Evolutionary conservation across 148 eudicot genomes (phyloP), one percentile per base, ranked within the genome.

Genomic region (Vaccinium vitisidaea): DNA sequence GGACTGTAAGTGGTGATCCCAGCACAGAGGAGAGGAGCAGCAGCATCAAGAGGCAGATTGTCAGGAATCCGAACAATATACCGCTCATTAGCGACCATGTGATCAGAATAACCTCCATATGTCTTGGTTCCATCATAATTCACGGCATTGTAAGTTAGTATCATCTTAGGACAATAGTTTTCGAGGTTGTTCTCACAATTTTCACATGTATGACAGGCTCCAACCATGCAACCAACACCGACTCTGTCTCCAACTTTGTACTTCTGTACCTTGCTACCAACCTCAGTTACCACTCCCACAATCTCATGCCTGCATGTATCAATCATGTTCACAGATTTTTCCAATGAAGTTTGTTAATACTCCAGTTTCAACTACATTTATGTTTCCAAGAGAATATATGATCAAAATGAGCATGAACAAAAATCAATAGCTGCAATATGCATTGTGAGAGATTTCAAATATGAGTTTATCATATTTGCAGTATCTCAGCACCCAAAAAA

Each of bases 101-200:
- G 84, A 61, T 89, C 85, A 14, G 89, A 89, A 74, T 81, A 89
- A 9, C 91, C 91, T 21, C 91, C 91, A 12, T 87, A 77, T 49
- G 91, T 89, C 1, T 36, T n/a, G 56, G 86, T 67, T 80, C 83
- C 83, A 85, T 85, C 86, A 85, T 6, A n/a, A 36, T 85, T 3
- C 8, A 21, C 2, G 32, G 5, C 0, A 19, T 54, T 81, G 71
- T 80, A 80, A 0, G 84, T 80, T 0, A 0, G 56, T 19, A 85
- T 58, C 73, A 18, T 12, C 23, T 65, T 50, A 0, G 83, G 70
- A 32, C 86, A 85, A 23, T 80, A 85, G 18, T 85, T 80, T 73
- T 85, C 86, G 3, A 80, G 79, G 74, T 73, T 39, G 13, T 39
- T 79, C 4, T 32, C 30, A 18, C 86, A 85, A 12, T 2, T 48